Evolutionary conservation across 1,284 basidiomycete genomes (phyloP), one percentile per base, ranked within the genome.

Genomic region (Microbotryum intermedium): DNA sequence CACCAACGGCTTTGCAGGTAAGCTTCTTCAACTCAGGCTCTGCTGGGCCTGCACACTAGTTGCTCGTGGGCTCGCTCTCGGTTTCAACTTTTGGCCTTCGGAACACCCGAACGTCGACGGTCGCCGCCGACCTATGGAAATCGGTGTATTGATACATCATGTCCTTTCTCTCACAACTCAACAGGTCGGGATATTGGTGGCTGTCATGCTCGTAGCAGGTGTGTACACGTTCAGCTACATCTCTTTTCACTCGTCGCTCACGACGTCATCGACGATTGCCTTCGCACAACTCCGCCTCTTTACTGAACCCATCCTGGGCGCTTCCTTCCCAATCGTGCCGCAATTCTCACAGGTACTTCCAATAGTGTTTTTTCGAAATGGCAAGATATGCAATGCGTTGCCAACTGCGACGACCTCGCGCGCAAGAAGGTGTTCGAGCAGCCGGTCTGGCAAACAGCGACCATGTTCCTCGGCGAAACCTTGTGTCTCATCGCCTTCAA

Each of bases 381-480:
- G 47, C 74, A 76, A 56, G 75, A 76, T 56, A 74, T 74, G 73
- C 75, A 75, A 53, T 76, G 75, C 56, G 73, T 76, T 25, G 71
- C 59, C 54, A 70, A 75, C 59, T 76, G 75, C 60, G 65, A 67
- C 53, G 70, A 72, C 25, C 69, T 69, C 1, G 47, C 63, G 13
- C 54, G 58, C 28, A 48, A 53, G 0, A 45, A 46, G 21, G 55
- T 52, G 45, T 68, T 59, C 39, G 66, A 68, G 30, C 66, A 67
- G 29, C 67, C 67, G 20, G 65, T 69, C 30, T 67, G 59, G 55
- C 64, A 69, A 26, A 76, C 74, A 21, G 62, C 71, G 1, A 71
- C 70, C 51, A 76, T 76, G 75, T 76, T 76, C 60, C 50, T 74
- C 42, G 75, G 75, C n/a, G 75, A 76, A 61, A 69, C 67, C n/a